These are phyloP conservation scores for Sapria himalayana DNA, from an alignment of 345 rosid genomes.

Conservation along the genomic window DNA sequence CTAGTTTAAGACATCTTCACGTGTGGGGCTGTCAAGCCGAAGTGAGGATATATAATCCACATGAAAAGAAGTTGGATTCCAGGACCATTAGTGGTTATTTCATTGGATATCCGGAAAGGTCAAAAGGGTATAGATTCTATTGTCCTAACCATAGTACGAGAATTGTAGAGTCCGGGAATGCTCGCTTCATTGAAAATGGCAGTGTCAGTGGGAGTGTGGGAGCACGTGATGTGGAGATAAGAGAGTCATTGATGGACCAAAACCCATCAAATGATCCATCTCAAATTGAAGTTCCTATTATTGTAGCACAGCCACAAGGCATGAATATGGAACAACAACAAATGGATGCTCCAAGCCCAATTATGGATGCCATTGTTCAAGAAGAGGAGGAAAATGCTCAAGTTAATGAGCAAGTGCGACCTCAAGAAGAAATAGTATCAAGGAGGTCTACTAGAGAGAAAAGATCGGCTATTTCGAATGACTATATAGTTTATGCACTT, in stretches of 20 bases:
- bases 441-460: neutral
- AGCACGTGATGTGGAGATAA: neutral
- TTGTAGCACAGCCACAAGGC: neutral
- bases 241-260: neutral
- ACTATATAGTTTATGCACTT: too few relatives aligned
- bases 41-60: neutral
- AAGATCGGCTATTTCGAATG: neutral
- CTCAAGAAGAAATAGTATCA: too few relatives aligned
- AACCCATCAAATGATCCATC: neutral
- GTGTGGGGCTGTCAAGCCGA: neutral
- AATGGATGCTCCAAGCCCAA: too few relatives aligned
- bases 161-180: neutral
- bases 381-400: too few relatives aligned
- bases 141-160: conserved; percentile 2
- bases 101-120: neutral
- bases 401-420: too few relatives aligned
- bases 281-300: neutral
- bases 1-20: neutral
- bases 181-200: neutral
- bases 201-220: neutral
- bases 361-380: too few relatives aligned
- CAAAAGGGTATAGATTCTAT: neutral
- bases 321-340: too few relatives aligned
- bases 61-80: neutral
- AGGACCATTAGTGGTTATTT: neutral